Percentiles rank a stretch among this genome's conserved stretches.
Conservation (phyloP, 2,329 filamentous ascomycete genomes). For the Botryosphaeria dothidea region DNA sequence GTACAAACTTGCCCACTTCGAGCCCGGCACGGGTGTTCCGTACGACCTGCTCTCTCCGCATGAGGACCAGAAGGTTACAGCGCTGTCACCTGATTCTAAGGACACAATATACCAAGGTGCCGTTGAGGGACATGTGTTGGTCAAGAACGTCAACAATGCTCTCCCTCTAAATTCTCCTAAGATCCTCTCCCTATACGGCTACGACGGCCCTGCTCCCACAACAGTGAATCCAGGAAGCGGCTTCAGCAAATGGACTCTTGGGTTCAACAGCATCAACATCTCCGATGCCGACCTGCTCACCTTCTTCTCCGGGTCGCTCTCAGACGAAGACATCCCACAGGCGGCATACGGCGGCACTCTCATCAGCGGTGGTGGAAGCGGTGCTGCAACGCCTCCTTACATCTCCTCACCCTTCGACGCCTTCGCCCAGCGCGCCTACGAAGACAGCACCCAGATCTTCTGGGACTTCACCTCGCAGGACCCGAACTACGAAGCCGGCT, state of each 20-base stretch:
- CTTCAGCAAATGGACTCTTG: neutral
- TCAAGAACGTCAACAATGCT: constrained; percentile 66
- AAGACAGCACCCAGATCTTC: constrained; percentile 43
- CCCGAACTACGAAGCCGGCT: constrained; percentile 55
- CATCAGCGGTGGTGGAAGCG: constrained; percentile 86
- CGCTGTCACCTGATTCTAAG: neutral
- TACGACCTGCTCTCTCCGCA: constrained; percentile 44
- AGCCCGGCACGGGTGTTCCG: constrained; percentile 36
- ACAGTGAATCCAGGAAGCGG: neutral
- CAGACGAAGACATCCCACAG: neutral
- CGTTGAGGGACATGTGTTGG: constrained; percentile 49
- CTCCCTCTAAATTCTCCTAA: constrained; percentile 64
- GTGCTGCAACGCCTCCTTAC: constrained; percentile 82
- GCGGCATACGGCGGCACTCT: constrained; percentile 54
- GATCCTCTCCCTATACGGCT: neutral
- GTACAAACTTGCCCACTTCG: constrained; percentile 51
- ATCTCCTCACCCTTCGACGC: constrained; percentile 73
- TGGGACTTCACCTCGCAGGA: neutral
- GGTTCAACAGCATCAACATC: neutral
- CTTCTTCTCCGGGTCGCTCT: neutral
- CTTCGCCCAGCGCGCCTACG: constrained; percentile 61
- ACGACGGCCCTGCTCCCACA: neutral
- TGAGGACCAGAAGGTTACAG: constrained; percentile 35
- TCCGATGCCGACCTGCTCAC: neutral
- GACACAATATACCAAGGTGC: constrained; percentile 36